phyloP scores from a whole-genome alignment of 805 yeast genomes.

The Suhomyces prunicola region DNA sequence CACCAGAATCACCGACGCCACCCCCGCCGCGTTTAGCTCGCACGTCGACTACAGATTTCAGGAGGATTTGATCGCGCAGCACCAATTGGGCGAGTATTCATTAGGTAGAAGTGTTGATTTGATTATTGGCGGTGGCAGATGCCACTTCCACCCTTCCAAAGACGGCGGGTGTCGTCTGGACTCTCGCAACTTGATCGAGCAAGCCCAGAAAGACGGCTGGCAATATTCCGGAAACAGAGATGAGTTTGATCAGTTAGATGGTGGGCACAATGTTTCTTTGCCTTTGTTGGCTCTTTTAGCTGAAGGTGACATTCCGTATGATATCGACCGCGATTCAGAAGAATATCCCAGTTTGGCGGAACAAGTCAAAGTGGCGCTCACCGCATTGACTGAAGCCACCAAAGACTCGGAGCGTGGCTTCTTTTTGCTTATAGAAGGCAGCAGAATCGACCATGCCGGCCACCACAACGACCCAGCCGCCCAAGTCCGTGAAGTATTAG shows the following conservation, averaged over 20 bases:
- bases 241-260: conserved; percentile 51
- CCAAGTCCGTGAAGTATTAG: conserved; percentile 86
- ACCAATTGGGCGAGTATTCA: conserved; percentile 78
- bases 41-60: conserved; percentile 75
- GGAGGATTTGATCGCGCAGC: conserved; percentile 84
- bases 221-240: conserved; percentile 56
- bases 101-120: conserved; percentile 79
- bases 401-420: conserved; percentile 77
- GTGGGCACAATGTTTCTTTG: conserved; percentile 61
- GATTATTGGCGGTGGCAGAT: conserved; percentile 88
- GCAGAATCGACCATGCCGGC: conserved; percentile 94
- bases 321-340: conserved; percentile 63
- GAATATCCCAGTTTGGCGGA: conserved; percentile 77
- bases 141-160: conserved; percentile 64
- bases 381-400: conserved; percentile 63
- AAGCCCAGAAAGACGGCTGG: conserved; percentile 64
- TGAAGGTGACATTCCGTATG: conserved; percentile 77
- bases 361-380: conserved; percentile 70
- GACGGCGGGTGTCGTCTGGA: conserved; percentile 65
- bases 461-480: conserved; percentile 94
- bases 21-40: conserved; percentile 86
- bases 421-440: conserved; percentile 84
- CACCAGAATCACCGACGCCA: conserved; percentile 89
- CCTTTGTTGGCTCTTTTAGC: conserved; percentile 80
- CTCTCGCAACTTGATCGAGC: conserved; percentile 60